phyloP scores from a whole-genome alignment of 495 filamentous ascomycete species.

The Penicillium odoratum region DNA sequence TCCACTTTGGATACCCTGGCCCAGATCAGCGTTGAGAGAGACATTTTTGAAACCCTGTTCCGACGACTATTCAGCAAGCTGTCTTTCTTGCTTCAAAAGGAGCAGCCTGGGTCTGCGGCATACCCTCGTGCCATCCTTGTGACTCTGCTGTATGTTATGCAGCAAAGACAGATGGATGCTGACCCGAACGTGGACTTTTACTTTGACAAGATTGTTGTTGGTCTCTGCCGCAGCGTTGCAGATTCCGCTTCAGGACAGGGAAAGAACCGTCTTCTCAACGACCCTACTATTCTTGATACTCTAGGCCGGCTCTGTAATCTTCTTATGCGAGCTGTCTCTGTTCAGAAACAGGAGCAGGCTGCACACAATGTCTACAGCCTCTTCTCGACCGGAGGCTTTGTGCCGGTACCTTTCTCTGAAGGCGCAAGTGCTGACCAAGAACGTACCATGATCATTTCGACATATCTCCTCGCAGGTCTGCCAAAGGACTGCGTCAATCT shows the following conservation, averaged over 20 bases:
- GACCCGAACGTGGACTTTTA: constrained; percentile 55
- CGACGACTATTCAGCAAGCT: constrained; percentile 67
- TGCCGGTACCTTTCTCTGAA: constrained; percentile 42
- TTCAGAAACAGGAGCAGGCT: constrained; percentile 55
- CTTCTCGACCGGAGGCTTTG: constrained; percentile 43
- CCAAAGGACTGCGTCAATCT: constrained; percentile 35
- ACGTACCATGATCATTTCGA: constrained; percentile 59
- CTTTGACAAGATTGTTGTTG: constrained; percentile 60
- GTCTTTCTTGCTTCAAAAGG: constrained; percentile 56
- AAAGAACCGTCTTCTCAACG: constrained; percentile 47
- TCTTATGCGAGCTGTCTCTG: constrained; percentile 55
- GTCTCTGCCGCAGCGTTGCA: constrained; percentile 47
- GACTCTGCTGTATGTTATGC: constrained; percentile 66
- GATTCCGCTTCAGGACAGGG: constrained; percentile 40
- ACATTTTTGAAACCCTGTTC: constrained; percentile 69
- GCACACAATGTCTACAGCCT: constrained; percentile 57
- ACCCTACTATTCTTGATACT: constrained; percentile 58
- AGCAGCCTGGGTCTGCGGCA: constrained; percentile 44
- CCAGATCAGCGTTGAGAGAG: constrained; percentile 62
- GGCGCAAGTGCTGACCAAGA: constrained; percentile 35
- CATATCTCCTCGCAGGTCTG: constrained; percentile 61
- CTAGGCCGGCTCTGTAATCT: constrained; percentile 64
- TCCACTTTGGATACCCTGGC: constrained; percentile 66
- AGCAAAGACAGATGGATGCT: constrained; percentile 49
- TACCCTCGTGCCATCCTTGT: constrained; percentile 63